Evolutionary conservation across 129 eudicot genomes (phyloP), one percentile per base, ranked within the genome.

Genomic region (Chrysanthemum seticuspe): DNA sequence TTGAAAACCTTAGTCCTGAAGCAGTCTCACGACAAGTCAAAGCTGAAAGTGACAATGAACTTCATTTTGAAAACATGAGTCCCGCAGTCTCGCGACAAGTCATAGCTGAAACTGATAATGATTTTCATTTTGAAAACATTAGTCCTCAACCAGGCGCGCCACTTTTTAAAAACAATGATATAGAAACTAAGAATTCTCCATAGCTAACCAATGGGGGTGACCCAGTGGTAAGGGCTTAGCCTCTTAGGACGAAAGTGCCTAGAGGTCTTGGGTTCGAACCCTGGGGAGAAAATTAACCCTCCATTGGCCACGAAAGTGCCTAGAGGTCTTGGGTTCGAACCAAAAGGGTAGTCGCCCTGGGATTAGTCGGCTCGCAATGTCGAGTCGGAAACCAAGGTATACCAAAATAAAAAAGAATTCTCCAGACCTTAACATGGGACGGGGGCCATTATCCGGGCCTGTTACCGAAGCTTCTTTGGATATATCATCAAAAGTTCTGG

Each of bases 41-140:
- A 65, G 69, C 81, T 23, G 89, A 87, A 75, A 79, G 76, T 71
- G 84, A 73, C 65, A 66, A 67, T 48, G 76, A 71, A 49, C 77
- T 36, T 15, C 73, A 70, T 75, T 71, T 66, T 71, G 85, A 73
- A 78, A 74, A 82, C 65, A 67, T 71, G 48, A 76, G 77, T 63
- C 78, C 75, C 53, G 76, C 82, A 56, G 84, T 62, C 67, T 47
- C 47, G 10, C 47, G 47, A 6, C 47, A 40, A 40, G 47, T 40
- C 10, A 40, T 40, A 40, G 47, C 47, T 40, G 47, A 40, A 53
- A 53, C 6, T 53, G 58, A 53, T 14, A 53, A 14, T 53, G 58
- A 53, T 13, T 7, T 15, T 3, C 58, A 53, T 53, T 53, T 53
- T 53, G 58, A 53, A 53, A 53, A 53, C 58, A 53, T 53, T 53